Conservation (phyloP, 352 stramenopile genomes). For the Globisporangium radiosum region DNA sequence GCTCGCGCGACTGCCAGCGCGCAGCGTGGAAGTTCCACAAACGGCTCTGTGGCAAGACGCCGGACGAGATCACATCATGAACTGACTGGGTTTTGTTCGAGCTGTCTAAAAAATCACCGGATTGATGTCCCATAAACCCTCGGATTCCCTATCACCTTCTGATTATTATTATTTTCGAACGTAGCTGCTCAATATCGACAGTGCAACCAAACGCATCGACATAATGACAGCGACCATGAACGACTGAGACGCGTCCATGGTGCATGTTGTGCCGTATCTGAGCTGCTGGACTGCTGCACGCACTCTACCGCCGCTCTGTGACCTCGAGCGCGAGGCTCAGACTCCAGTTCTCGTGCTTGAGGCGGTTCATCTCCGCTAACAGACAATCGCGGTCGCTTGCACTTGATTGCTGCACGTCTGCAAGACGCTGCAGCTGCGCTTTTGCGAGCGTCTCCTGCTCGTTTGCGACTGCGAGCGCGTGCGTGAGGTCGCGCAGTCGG, state of each 20-base stretch:
- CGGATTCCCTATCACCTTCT: no score
- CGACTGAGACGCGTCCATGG: conserved; percentile 3
- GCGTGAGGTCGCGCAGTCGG: conserved; percentile 27
- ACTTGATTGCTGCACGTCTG: conserved; percentile 26
- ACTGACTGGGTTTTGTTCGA: background rate
- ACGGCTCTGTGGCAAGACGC: conserved; percentile 51
- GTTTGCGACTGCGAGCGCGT: conserved; percentile 58
- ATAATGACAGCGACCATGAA: background rate
- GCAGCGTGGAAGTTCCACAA: conserved; percentile 76
- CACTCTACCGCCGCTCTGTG: conserved; percentile 21
- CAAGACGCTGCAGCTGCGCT: conserved; percentile 26
- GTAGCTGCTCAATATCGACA: no score
- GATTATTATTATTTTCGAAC: no score
- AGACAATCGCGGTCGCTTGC: conserved; percentile 38
- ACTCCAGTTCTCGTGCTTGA: conserved; percentile 68
- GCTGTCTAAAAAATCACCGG: no score
- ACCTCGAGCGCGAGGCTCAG: conserved; percentile 62
- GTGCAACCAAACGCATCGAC: no score
- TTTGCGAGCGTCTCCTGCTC: conserved; percentile 75
- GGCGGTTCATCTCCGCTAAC: conserved; percentile 38
- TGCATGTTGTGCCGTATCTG: background rate
- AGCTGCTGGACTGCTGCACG: background rate
- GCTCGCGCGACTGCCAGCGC: conserved; percentile 79
- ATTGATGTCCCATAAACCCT: no score
- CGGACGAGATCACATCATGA: conserved; percentile 32